These are phyloP conservation scores for Pulveroboletus sp. DNA, from an alignment of 768 basidiomycete genomes.

Conservation along the genomic window DNA sequence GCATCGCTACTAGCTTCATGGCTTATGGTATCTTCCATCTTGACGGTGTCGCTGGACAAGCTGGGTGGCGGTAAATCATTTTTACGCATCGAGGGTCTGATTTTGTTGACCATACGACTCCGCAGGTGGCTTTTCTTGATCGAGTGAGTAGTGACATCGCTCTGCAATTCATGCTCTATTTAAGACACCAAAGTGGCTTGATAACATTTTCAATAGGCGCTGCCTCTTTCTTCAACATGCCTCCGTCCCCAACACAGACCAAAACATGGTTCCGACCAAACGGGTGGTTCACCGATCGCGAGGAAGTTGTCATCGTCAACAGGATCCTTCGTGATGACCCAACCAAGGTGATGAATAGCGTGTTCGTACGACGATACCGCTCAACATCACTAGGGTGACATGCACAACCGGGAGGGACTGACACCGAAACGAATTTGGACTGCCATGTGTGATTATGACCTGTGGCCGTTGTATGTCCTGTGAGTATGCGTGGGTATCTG, in stretches of 20 bases:
- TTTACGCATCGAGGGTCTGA: constrained; percentile 4
- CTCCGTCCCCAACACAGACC: constrained; percentile 59
- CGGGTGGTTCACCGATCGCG: constrained; percentile 64
- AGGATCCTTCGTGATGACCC: constrained; percentile 63
- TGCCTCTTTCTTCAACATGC: constrained; percentile 56
- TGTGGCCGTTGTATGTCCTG: constrained; percentile 67
- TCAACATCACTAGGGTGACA: constrained; percentile 33
- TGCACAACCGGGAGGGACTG: constrained; percentile 70
- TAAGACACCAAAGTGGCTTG: constrained; percentile 10
- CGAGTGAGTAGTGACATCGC: constrained; percentile 28
- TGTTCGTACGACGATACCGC: too few species aligned
- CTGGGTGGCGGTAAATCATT: constrained; percentile 14
- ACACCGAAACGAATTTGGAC: constrained; percentile 47
- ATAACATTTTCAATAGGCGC: constrained; percentile 55
- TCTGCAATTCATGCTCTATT: neutral
- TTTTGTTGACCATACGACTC: too few species aligned
- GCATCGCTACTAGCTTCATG: constrained; percentile 61
- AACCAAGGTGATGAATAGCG: constrained; percentile 40
- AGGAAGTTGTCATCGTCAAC: constrained; percentile 59
- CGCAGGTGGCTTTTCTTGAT: constrained; percentile 37
- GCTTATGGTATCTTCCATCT: constrained; percentile 55
- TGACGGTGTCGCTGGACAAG: constrained; percentile 4
- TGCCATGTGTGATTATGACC: constrained; percentile 57
- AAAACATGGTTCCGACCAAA: constrained; percentile 55
- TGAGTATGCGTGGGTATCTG: neutral